phyloP scores from a whole-genome alignment of 2,329 filamentous ascomycete genomes.

The Magnaporthiopsis poae region DNA sequence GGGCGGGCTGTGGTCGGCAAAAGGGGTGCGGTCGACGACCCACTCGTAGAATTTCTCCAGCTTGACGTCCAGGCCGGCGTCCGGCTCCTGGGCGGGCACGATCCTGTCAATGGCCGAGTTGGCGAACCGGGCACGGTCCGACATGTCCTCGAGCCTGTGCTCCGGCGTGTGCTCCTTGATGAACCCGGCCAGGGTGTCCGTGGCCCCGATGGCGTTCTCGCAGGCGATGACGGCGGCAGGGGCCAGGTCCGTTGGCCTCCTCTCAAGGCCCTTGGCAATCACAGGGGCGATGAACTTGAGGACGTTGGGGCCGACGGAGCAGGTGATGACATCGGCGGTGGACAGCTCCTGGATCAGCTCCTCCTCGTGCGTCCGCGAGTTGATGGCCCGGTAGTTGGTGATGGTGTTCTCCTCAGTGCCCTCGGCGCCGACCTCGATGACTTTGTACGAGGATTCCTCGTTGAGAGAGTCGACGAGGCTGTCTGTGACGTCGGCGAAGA shows the following conservation, averaged over 20 bases:
- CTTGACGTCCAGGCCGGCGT: conserved; percentile 77
- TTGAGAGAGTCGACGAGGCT: conserved; percentile 72
- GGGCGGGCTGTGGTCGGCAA: conserved; percentile 7
- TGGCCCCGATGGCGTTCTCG: conserved; percentile 94
- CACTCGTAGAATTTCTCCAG: conserved; percentile 99
- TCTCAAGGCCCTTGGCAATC: conserved; percentile 87
- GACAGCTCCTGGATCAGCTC: conserved; percentile 78
- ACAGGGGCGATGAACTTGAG: conserved; percentile 92
- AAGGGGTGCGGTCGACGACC: conserved; percentile 70
- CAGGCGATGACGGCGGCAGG: conserved; percentile 91
- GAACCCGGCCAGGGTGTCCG: conserved; percentile 71
- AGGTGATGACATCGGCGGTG: conserved; percentile 83
- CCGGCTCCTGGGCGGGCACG: conserved; percentile 75
- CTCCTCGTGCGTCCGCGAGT: conserved; percentile 76
- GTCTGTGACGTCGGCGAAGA: conserved; percentile 93
- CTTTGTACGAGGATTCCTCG: conserved; percentile 65
- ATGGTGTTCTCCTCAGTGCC: conserved; percentile 74
- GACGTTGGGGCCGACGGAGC: conserved; percentile 91
- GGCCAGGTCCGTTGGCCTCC: conserved; percentile 51
- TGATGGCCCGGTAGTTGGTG: conserved; percentile 93
- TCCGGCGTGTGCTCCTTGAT: conserved; percentile 69
- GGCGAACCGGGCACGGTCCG: conserved; percentile 74
- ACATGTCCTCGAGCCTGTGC: conserved; percentile 57
- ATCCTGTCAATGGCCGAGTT: conserved; percentile 99
- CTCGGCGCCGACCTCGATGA: conserved; percentile 83